Conservation (phyloP, 768 basidiomycete species). For the Fibroporia radiculosa region DNA sequence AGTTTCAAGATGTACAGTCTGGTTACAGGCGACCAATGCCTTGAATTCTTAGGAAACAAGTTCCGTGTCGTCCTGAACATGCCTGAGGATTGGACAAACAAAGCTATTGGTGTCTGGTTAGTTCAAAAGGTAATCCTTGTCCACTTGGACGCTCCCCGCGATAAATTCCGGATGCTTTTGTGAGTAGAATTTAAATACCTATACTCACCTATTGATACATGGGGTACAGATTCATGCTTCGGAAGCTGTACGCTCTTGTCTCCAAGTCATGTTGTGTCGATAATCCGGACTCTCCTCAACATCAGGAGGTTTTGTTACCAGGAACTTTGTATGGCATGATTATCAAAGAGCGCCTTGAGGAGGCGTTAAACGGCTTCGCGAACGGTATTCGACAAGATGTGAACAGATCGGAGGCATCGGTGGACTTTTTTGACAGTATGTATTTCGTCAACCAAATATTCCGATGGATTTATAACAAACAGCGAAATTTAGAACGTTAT, state of each 20-base stretch:
- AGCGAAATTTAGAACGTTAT: slow-evolving; percentile 57
- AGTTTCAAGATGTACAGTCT: slow-evolving; percentile 93
- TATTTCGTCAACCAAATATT: too few relatives aligned
- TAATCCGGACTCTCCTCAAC: slow-evolving; percentile 98
- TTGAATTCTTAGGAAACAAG: slow-evolving; percentile 94
- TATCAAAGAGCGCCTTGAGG: slow-evolving; percentile 95
- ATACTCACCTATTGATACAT: neutral
- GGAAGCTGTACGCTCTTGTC: slow-evolving; percentile 88
- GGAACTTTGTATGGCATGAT: slow-evolving; percentile 94
- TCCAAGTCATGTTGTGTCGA: slow-evolving; percentile 87
- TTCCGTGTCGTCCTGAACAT: slow-evolving; percentile 86
- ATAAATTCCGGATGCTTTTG: slow-evolving; percentile 94
- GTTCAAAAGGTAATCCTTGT: slow-evolving; percentile 84
- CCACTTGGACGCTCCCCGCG: slow-evolving; percentile 77
- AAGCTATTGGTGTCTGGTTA: slow-evolving; percentile 72
- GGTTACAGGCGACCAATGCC: slow-evolving; percentile 81
- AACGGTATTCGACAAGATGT: slow-evolving; percentile 67
- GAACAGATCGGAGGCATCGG: slow-evolving; percentile 59
- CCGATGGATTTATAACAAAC: neutral
- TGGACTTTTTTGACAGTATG: slow-evolving; percentile 86
- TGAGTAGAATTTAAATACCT: slow-evolving; percentile 42
- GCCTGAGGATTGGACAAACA: slow-evolving; percentile 91
- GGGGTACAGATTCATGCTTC: slow-evolving; percentile 80
- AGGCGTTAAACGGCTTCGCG: slow-evolving; percentile 69
- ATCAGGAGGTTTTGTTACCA: slow-evolving; percentile 94